phyloP scores from a whole-genome alignment of 345 rosid genomes.

The Odontarrhena argentea region DNA sequence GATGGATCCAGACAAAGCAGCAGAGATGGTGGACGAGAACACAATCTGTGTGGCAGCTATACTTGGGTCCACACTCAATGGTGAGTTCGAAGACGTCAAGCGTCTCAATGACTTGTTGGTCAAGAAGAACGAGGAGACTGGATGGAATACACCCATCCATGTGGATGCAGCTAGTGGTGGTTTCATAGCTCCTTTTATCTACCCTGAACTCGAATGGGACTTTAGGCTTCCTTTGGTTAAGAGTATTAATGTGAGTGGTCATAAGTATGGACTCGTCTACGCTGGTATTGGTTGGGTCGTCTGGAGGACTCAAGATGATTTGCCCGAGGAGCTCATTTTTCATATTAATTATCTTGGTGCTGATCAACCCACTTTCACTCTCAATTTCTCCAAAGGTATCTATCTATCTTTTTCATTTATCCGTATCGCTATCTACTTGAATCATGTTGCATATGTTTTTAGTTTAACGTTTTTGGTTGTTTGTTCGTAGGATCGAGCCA shows the following conservation, averaged over 20 bases:
- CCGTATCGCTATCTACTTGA: neutral
- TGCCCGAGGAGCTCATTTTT: slow-evolving; percentile 95
- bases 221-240: slow-evolving; percentile 86
- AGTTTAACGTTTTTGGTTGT: neutral
- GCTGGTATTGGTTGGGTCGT: slow-evolving; percentile 97
- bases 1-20: slow-evolving; percentile 92
- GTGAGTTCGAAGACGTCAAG: slow-evolving; percentile 95
- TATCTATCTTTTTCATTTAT: neutral
- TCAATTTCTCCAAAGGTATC: slow-evolving; percentile 88
- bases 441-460: neutral
- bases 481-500: slow-evolving; percentile 33
- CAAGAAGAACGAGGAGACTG: slow-evolving; percentile 74
- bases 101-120: slow-evolving; percentile 69
- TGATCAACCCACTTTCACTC: slow-evolving; percentile 96
- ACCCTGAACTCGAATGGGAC: slow-evolving; percentile 95
- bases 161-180: slow-evolving; percentile 98
- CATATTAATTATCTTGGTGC: slow-evolving; percentile 93
- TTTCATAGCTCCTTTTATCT: slow-evolving; percentile 88
- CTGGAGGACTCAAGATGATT: slow-evolving; percentile 80
- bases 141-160: slow-evolving; percentile 95
- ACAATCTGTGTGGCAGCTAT: slow-evolving; percentile 97
- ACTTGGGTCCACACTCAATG: slow-evolving; percentile 88
- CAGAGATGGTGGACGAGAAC: slow-evolving; percentile 93
- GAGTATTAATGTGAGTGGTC: slow-evolving; percentile 91
- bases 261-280: slow-evolving; percentile 86